Evolutionary conservation across 805 yeast species (phyloP), one percentile per base, ranked within the genome.

Genomic region (Metschnikowia shivogae): DNA sequence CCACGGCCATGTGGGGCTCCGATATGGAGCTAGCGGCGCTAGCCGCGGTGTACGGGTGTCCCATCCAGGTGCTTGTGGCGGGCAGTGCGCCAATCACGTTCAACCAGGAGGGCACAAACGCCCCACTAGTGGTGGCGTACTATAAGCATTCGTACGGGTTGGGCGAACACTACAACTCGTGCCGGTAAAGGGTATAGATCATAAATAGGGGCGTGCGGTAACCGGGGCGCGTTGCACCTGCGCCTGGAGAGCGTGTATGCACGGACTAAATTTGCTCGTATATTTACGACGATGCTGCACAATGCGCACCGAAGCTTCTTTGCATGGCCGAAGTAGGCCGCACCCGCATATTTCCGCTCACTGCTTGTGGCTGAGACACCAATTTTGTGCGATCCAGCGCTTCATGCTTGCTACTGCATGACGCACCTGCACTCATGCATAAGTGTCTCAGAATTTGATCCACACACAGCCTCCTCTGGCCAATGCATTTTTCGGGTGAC

Each of bases 1-100:
- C 63, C n/a, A 88, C 96, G 0, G 82, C 95, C 0, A 78, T 86
- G 72, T 92, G 99, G 99, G 99, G 99, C 22, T 93, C 96, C 7
- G 97, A 93, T 56, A 71, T 89, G 70, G 99, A 92, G 68, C 81
- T 92, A 14, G 63, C 87, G 59, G 97, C 97, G 0, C 70, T 90
- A 34, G 75, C 95, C 1, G 74, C 80, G 47, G 79, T 78, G n/a
- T 86, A 74, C 55, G 73, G 82, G 47, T 81, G 86, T 53, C 86
- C 89, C 0, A 79, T 92, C n/a, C 73, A 82, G 39, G 82, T 92
- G 9, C 72, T 83, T 67, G 80, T 86, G 72, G 85, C 89, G 38
- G 95, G 95, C 0, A 76, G 88, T 34, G 76, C 89, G 5, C 74
- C 84, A 2, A 70, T 84, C 53, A 62, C 56, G 31, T 78, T 87